Evolutionary conservation across 768 basidiomycete species (phyloP).

Genomic region (Xerocomus spinulosus): DNA sequence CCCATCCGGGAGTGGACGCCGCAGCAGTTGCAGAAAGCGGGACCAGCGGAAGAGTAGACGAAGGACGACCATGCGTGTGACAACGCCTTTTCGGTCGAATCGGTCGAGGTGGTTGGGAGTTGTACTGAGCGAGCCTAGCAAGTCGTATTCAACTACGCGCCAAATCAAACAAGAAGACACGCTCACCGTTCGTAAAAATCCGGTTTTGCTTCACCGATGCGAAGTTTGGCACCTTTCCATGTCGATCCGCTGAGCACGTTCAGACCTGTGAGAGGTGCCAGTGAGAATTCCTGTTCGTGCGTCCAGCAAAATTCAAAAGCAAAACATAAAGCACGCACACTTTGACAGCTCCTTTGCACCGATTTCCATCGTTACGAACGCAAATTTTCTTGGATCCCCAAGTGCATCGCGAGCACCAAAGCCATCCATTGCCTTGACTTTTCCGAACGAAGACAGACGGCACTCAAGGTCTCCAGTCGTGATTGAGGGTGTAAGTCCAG

Average conservation of each 20-base stretch:
- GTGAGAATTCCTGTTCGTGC: background rate
- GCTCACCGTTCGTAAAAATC: constrained; percentile 61
- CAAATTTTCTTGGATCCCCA: constrained; percentile 67
- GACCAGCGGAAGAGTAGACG: constrained; percentile 60
- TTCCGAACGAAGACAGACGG: constrained; percentile 63
- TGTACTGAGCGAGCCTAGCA: constrained; percentile 11
- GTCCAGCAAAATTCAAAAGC: background rate
- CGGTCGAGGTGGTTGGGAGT: constrained; percentile 24
- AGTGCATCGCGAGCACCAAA: constrained; percentile 60
- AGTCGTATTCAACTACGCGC: background rate
- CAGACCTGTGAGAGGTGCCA: constrained; percentile 51
- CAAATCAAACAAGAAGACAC: background rate
- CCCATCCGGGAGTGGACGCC: constrained; percentile 59
- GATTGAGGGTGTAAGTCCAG: constrained; percentile 68
- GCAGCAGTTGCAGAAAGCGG: constrained; percentile 60
- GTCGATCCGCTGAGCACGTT: constrained; percentile 74
- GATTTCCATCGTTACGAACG: constrained; percentile 66
- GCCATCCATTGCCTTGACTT: constrained; percentile 63
- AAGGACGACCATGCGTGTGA: constrained; percentile 39
- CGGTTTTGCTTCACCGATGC: constrained; percentile 79
- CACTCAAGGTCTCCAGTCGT: constrained; percentile 50
- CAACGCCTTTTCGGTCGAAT: constrained; percentile 41
- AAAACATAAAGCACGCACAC: constrained; percentile 44
- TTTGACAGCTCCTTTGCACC: constrained; percentile 53
- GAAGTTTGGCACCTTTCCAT: constrained; percentile 84